Evolutionary conservation across 208 protist species (phyloP), one percentile per base, ranked within the genome.

Genomic region (Trypanosoma cruzi): DNA sequence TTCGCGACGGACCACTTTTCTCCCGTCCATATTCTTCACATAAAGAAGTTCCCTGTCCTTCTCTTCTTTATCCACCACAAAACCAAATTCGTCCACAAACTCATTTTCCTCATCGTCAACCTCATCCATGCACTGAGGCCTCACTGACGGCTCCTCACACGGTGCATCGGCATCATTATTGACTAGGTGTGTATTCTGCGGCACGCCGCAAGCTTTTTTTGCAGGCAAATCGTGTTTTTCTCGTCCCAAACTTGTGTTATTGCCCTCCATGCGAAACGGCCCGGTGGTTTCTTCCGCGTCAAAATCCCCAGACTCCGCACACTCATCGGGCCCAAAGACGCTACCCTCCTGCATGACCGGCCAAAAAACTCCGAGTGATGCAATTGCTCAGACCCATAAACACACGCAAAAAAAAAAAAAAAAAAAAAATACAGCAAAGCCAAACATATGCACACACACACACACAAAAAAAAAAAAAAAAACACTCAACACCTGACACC

Each of bases 31-130:
- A 53, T 75, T 75, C 14, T 80, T 78, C 24, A 92, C 78, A 66
- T 82, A 93, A 57, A 82, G 72, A 32, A 88, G 77, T 29, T 95
- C 86, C 63, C 56, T 68, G 22, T 79, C 71, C 63, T 86, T 81
- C 18, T 71, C 67, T 24, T 89, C 79, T 58, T 91, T 83, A 79
- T 93, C 83, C 28, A 97, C 75, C 1, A 93, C 74, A 54, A 97
- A 97, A 42, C 92, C 92, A 67, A 97, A 97, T 80, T 97, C 89
- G 75, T 97, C 88, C 1, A 97, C 80, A 54, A 97, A 90, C 63
- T 75, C 68, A 60, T 82, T 77, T 63, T 94, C 86, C 18, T 90
- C 81, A 52, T 26, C 81, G 8, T 26, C n/a, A 8, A 24, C 48
- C 48, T 22, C 48, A 26, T 52, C 48, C 0, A 18, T 28, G 8